These are phyloP conservation scores for Jatropha podagrica DNA, from an alignment of 441 rosid species.

Conservation along the genomic window DNA sequence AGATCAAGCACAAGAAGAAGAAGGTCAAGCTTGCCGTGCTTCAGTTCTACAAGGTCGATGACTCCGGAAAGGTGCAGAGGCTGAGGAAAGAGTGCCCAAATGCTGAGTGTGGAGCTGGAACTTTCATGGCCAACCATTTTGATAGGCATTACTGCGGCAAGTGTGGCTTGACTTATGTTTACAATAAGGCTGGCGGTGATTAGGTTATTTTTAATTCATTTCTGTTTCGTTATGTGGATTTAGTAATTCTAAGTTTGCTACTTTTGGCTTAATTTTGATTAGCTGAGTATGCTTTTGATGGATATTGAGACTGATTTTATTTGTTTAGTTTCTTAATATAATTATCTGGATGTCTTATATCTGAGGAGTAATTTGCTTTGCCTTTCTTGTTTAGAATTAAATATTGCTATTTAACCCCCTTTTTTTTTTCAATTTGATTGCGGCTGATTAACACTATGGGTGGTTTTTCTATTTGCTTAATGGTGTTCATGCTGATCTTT, in stretches of 20 bases:
- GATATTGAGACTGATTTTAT: conserved; percentile 9
- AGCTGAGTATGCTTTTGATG: background rate
- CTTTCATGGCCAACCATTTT: conserved; percentile 86
- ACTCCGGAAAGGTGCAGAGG: conserved; percentile 73
- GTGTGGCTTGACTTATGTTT: conserved; percentile 83
- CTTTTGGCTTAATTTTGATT: conserved; percentile 6
- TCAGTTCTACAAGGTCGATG: conserved; percentile 74
- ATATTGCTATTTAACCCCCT: no score
- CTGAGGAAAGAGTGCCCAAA: conserved; percentile 49
- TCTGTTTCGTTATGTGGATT: conserved; percentile 3
- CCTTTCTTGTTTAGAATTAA: background rate
- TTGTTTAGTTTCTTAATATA: conserved; percentile 13
- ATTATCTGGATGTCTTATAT: background rate
- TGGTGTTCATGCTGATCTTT: no score
- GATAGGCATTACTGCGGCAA: conserved; percentile 91
- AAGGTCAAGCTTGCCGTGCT: conserved; percentile 86
- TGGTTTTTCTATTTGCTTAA: no score
- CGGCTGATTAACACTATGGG: background rate
- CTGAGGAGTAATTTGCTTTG: conserved; percentile 4
- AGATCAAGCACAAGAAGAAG: conserved; percentile 91
- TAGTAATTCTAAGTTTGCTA: background rate
- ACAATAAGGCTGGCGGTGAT: conserved; percentile 78
- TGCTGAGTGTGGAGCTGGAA: conserved; percentile 79
- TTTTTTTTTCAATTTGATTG: background rate
- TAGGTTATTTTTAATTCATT: conserved; percentile 27